Base-by-base conservation (phyloP, 768 basidiomycete genomes). In the Neoboletus magnificus region DNA sequence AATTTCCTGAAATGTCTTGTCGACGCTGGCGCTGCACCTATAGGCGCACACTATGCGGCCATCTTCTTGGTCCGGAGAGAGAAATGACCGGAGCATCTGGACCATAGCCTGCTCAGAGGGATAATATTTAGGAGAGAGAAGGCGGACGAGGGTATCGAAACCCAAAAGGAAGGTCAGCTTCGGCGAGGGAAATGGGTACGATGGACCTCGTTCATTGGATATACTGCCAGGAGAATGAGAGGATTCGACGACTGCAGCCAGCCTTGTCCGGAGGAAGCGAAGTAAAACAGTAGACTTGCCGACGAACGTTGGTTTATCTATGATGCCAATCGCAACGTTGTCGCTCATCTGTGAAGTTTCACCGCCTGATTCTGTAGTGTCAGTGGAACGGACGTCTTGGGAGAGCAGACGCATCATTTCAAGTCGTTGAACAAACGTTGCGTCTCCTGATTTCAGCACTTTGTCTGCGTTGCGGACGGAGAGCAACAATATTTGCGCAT, bases 401-500 rank as follows among this genome's bases (percentile, higher is more conserved):
- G 87, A 80, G 25, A 93, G 75, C n/a, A 84, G 77, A 33, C 71
- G 62, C 84, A 96, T 93, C 93, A 96, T 96, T 63, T 91, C 86
- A 29, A 94, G 71, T 25, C 94, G 84, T 65, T 94, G 89, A n/a
- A 77, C 64, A 55, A 84, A 80, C 0, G 86, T 83, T 23, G 90
- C 89, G 68, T 93, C 92, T 1, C 82, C 80, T 0, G 82, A 71
- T 61, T 84, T 83, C 43, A 89, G 74, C 6, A 73, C 62, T 72
- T 98, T 98, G 72, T 98, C 93, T 5, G 84, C 91, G 62, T 98
- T 96, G 52, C 85, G 81, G 41, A 92, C 83, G 32, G 93, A 93
- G 44, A 96, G 81, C 1, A 95, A 77, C 7, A 96, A 78, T 1
- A 97, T 74, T 49, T 79, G 84, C 2, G 91, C 87, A 54, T 91